Evolutionary conservation across 1,284 basidiomycete genomes (phyloP), one percentile per base, ranked within the genome.

Genomic region (Melampsora occidentalis): DNA sequence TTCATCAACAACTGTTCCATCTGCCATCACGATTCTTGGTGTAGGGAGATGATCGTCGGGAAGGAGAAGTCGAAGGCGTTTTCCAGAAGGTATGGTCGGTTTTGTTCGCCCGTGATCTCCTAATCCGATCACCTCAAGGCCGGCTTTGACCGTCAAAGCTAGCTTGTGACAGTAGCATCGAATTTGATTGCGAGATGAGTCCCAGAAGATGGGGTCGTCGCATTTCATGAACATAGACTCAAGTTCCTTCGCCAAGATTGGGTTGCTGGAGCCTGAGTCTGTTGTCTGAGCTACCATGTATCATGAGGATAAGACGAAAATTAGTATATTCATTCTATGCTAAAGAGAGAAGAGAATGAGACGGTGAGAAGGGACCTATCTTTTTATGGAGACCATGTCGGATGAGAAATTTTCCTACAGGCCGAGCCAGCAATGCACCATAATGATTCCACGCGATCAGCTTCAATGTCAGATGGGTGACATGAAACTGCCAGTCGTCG

Each of bases 111-210:
- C 35, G 2, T 66, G 16, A 46, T 25, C 35, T 22, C 16, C 22
- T 6, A 33, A 46, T 66, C 31, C 28, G 35, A 64, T n/a, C 22
- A 20, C 25, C 28, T 25, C 31, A 33, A 64, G 39, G 3, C 64
- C 28, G 39, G 64, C 64, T 22, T 66, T 66, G 18, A 66, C 64
- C n/a, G 46, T 66, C 64, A 66, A 39, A n/a, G 64, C 64, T 18
- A 39, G 46, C 35, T 66, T 66, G 35, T 66, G 64, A 46, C 22
- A 59, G 16, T 25, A 59, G 14, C 57, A 59, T 59, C 57, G 31
- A 12, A 66, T 46, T 22, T 66, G 64, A 35, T 42, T 66, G 39
- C 35, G 39, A 18, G 16, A 25, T 5, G 64, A 46, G 39, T 66
- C n/a, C 64, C 33, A 66, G n/a, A n/a, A n/a, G 18, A 22, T 42